Base-by-base conservation (phyloP, 78 protist genomes). In the Cyanophora paradoxa region DNA sequence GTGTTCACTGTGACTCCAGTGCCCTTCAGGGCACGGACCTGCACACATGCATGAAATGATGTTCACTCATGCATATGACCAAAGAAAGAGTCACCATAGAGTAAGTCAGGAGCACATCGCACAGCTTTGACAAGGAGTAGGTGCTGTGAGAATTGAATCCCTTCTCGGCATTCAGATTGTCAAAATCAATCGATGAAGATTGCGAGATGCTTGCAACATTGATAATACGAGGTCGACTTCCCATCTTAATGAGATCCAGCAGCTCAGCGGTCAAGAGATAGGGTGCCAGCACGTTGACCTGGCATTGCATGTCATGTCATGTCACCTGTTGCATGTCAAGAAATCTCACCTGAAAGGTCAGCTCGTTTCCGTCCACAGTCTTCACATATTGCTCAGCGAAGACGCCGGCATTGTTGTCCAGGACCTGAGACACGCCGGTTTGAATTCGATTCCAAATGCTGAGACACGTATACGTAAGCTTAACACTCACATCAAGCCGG, bases 321-420 rank as follows among this genome's bases (percentile, higher is more conserved):
- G n/a, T n/a, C n/a, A n/a, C n/a, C n/a, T n/a, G n/a, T n/a, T n/a
- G n/a, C n/a, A n/a, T n/a, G n/a, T n/a, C n/a, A n/a, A n/a, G n/a
- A n/a, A n/a, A n/a, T n/a, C n/a, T n/a, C n/a, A n/a, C n/a, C n/a
- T 61, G 68, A 8, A 61, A 61, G 14, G 11, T 8, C 1, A 61
- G 1, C 42, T 61, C 68, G 37, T 22, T 16, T 10, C 68, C 68
- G n/a, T 61, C 68, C 46, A 61, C 68, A 10, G 68, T 61, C 20
- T 30, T 61, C 68, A 34, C 14, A 37, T 34, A 34, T 16, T 20
- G 16, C 68, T 61, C 42, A 16, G 30, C 68, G 10, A 37, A 61
- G 33, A 61, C 68, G 7, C 68, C 68, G 30, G 68, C 42, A 61
- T 61, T 61, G 44, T 61, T 61, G 42, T 61, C 68, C 20, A 61